Percentiles rank a stretch among this genome's conserved stretches.
Conservation (phyloP, 345 rosid genomes). For the Eucalyptus pumila region DNA sequence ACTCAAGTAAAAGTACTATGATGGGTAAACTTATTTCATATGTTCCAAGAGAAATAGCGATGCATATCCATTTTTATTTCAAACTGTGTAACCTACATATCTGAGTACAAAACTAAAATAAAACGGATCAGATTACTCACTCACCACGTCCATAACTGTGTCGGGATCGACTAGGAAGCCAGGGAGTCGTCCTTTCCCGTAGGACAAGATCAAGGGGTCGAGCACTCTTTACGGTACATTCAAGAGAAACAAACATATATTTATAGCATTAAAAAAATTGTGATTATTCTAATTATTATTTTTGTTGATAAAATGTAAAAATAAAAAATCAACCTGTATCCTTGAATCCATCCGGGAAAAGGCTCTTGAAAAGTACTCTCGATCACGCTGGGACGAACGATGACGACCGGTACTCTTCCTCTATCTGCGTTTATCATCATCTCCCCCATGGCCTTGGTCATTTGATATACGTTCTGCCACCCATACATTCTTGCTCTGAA, state of each 20-base stretch:
- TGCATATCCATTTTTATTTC: no score
- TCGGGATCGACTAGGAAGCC: conserved; percentile 4
- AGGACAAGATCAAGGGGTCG: conserved; percentile 17
- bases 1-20: no score
- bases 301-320: neutral
- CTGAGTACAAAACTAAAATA: no score
- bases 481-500: conserved; percentile 15
- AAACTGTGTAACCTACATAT: no score
- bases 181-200: conserved; percentile 19
- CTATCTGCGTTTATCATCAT: neutral
- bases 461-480: conserved; percentile 9
- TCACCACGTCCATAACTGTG: conserved; percentile 4
- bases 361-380: conserved; percentile 19
- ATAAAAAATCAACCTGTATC: neutral
- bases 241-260: neutral
- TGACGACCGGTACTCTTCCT: conserved; percentile 6
- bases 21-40: no score
- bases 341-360: conserved; percentile 29
- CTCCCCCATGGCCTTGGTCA: conserved; percentile 34
- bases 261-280: neutral
- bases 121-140: neutral
- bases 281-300: no score
- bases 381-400: conserved; percentile 16
- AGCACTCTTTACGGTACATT: conserved; percentile 1
- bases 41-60: no score